These are phyloP conservation scores for Ceratobasidium sp. DNA, from an alignment of 1,284 basidiomycete species.

Conservation along the genomic window DNA sequence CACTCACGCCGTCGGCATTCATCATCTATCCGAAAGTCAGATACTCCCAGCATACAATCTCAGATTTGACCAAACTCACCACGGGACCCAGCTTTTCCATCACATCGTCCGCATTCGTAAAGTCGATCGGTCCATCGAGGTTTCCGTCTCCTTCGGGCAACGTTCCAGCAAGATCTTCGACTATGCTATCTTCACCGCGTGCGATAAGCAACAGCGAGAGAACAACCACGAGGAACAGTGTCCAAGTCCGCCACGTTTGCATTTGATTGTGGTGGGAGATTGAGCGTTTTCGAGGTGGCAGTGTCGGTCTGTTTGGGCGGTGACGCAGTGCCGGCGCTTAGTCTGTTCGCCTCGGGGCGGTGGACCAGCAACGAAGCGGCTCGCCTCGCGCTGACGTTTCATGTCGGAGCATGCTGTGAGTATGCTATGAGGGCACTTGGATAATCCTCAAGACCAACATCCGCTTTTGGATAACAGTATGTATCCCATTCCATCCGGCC, in stretches of 20 bases:
- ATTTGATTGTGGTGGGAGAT: neutral
- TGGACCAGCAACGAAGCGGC: neutral
- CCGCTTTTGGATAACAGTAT: too few relatives aligned
- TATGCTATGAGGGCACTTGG: too few relatives aligned
- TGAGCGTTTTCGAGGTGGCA: neutral
- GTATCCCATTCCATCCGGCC: too few relatives aligned
- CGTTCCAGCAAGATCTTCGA: neutral
- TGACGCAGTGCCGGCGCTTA: neutral
- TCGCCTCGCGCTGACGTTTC: neutral
- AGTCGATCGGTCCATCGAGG: conserved; percentile 29
- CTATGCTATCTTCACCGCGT: neutral
- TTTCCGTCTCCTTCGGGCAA: conserved; percentile 22
- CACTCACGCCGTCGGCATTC: conserved; percentile 26
- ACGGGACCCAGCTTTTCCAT: conserved; percentile 32
- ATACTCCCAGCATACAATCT: neutral
- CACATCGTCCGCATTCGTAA: conserved; percentile 35
- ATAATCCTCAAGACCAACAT: too few relatives aligned
- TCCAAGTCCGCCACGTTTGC: conserved; percentile 2
- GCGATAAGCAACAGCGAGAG: neutral
- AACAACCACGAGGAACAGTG: neutral
- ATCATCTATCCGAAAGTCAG: conserved; percentile 4
- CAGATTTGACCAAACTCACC: neutral
- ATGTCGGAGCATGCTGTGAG: too few relatives aligned
- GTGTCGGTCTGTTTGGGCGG: neutral
- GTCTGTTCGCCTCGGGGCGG: too few relatives aligned